Evolutionary conservation across 257 asterid species (phyloP).

Genomic region (Solanum peruvianum): DNA sequence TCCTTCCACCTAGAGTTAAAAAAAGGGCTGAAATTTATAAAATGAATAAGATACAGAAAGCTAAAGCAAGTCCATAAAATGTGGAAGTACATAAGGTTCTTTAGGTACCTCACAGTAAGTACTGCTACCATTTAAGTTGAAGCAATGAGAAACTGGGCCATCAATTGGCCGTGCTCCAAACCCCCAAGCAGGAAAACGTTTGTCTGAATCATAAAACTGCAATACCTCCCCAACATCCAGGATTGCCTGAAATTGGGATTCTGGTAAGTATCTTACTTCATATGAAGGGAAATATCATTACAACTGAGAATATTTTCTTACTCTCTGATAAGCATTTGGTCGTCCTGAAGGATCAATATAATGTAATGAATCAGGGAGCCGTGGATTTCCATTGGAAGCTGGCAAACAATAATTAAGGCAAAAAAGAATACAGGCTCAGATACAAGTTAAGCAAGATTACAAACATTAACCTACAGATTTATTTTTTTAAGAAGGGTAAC

Average conservation of each 20-base stretch:
- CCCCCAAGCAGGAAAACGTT: slow-evolving; percentile 94
- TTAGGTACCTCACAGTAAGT: slow-evolving; percentile 64
- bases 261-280: slow-evolving; percentile 9
- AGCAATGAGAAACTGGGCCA: slow-evolving; percentile 97
- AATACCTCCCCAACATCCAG: slow-evolving; percentile 79
- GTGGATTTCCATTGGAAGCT: slow-evolving; percentile 99
- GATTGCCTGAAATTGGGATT: slow-evolving; percentile 53
- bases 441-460: background rate
- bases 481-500: background rate
- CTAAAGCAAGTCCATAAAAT: background rate
- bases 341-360: slow-evolving; percentile 90
- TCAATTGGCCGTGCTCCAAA: slow-evolving; percentile 98
- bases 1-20: slow-evolving; percentile 70
- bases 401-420: slow-evolving; percentile 17
- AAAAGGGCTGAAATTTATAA: background rate
- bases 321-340: slow-evolving; percentile 89
- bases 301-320: slow-evolving; percentile 29
- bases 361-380: slow-evolving; percentile 92
- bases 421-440: background rate
- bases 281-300: background rate
- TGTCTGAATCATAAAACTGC: slow-evolving; percentile 86
- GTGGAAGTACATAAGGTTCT: background rate
- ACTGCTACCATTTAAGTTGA: slow-evolving; percentile 90
- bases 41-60: background rate
- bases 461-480: background rate